Conservation (phyloP, 1,284 basidiomycete species). For the Naganishia sp. region DNA sequence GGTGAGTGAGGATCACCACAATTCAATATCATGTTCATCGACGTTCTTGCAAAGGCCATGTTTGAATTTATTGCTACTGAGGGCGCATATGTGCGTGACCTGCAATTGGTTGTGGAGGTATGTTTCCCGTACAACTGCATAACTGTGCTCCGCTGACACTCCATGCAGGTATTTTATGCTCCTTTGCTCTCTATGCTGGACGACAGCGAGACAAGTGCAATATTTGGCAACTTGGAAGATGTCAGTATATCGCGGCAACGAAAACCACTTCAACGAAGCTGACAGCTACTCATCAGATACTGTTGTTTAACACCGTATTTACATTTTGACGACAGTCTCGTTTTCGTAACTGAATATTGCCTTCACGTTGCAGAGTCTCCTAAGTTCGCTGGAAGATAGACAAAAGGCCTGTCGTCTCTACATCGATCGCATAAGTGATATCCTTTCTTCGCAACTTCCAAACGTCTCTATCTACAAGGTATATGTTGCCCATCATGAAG, state of each 20-base stretch:
- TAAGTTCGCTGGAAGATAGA: constrained; percentile 82
- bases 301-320: constrained; percentile 76
- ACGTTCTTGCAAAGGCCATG: constrained; percentile 56
- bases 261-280: constrained; percentile 19
- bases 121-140: constrained; percentile 27
- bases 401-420: constrained; percentile 89
- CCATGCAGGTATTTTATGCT: constrained; percentile 72
- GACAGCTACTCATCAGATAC: constrained; percentile 54
- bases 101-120: constrained; percentile 87
- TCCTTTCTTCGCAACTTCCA: constrained; percentile 71
- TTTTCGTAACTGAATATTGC: neutral
- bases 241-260: constrained; percentile 30
- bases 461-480: constrained; percentile 79
- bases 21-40: too few relatives aligned
- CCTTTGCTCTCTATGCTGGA: constrained; percentile 73
- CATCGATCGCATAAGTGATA: constrained; percentile 82
- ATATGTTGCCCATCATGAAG: constrained; percentile 37
- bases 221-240: constrained; percentile 93
- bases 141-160: neutral
- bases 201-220: constrained; percentile 72
- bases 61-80: constrained; percentile 92
- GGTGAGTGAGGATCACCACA: constrained; percentile 52
- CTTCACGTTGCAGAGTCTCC: constrained; percentile 62
- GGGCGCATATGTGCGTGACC: constrained; percentile 78
- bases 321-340: constrained; percentile 36